Conservation (phyloP, 2,329 filamentous ascomycete species). For the Cladosporium oxysporum region DNA sequence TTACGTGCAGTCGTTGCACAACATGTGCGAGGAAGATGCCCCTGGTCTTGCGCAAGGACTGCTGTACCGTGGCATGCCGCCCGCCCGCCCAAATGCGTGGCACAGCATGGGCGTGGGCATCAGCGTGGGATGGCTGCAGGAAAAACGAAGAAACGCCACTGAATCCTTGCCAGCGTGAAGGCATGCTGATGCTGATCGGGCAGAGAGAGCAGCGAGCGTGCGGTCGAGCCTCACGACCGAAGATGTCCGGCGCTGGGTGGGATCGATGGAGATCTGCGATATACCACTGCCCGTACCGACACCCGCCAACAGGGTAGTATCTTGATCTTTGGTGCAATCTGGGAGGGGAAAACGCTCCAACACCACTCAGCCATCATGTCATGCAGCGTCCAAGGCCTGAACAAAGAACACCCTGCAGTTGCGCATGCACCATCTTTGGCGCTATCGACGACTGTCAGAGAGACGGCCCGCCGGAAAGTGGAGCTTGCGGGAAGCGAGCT, state of each 20-base stretch:
- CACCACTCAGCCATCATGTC: not conserved
- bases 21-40: not conserved
- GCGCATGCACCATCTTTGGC: not conserved
- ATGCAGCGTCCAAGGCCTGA: constrained; percentile 2
- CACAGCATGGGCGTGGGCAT: not conserved
- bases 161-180: constrained; percentile 4
- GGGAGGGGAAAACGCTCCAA: not conserved
- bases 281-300: not conserved
- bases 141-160: not conserved
- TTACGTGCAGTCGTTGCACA: not conserved
- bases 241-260: not conserved
- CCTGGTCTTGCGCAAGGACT: not conserved
- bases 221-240: not conserved
- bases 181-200: not conserved
- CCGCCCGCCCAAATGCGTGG: not conserved
- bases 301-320: not conserved
- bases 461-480: constrained; percentile 5
- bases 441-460: constrained; percentile 5
- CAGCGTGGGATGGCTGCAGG: not conserved
- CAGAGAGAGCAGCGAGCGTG: not conserved
- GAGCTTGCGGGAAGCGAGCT: not conserved
- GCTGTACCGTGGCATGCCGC: not conserved
- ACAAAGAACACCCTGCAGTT: constrained; percentile 5
- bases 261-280: not conserved
- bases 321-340: not conserved